Evolutionary conservation across 805 yeast genomes (phyloP).

Genomic region (Cyberlindnera bimundalis): DNA sequence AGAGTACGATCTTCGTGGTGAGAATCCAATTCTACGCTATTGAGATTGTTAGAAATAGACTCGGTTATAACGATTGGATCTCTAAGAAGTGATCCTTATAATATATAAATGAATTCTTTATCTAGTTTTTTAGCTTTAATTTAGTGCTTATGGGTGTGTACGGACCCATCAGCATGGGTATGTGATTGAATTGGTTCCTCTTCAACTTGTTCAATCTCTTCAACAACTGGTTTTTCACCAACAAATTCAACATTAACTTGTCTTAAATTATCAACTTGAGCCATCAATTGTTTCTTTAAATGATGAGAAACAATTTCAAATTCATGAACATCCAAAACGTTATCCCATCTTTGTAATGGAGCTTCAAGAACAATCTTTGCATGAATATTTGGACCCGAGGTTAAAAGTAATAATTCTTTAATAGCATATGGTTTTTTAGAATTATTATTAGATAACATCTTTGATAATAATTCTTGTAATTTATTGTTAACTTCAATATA

Average conservation of each 20-base stretch:
- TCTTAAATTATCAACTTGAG: constrained; percentile 41
- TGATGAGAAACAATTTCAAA: constrained; percentile 40
- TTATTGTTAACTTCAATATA: constrained; percentile 41
- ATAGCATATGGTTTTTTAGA: constrained; percentile 36
- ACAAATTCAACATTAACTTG: constrained; percentile 40
- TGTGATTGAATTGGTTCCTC: constrained; percentile 18
- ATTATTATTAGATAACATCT: constrained; percentile 40
- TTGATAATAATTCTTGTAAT: constrained; percentile 32
- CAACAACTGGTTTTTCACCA: constrained; percentile 31
- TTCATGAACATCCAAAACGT: constrained; percentile 38
- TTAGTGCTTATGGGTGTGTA: constrained; percentile 27
- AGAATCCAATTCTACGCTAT: constrained; percentile 94
- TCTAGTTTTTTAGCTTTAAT: not conserved
- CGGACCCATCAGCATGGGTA: constrained; percentile 27
- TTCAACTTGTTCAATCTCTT: constrained; percentile 13
- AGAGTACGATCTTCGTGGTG: constrained; percentile 82
- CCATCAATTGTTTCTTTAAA: constrained; percentile 32
- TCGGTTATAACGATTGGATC: constrained; percentile 91
- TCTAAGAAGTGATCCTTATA: constrained; percentile 29
- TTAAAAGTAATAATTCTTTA: constrained; percentile 43
- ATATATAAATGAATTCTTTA: not conserved
- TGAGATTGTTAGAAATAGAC: constrained; percentile 90
- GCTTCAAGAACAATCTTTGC: constrained; percentile 34
- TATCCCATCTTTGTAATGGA: constrained; percentile 45
- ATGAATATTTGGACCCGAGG: constrained; percentile 56